Evolutionary conservation across 2,329 filamentous ascomycete genomes (phyloP).

Genomic region (Neofusicoccum ribis): DNA sequence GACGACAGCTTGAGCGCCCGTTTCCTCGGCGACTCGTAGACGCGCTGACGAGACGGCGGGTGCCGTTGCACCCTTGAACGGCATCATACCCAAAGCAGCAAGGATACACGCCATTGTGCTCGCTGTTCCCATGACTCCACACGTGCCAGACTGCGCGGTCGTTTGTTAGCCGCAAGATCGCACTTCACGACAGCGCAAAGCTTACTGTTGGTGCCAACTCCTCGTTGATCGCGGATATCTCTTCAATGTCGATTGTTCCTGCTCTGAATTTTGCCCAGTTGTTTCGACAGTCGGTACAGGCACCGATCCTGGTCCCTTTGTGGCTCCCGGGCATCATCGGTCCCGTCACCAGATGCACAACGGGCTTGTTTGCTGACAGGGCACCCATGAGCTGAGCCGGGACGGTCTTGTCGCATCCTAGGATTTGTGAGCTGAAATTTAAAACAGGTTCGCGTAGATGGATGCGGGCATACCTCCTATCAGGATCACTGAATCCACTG

Average conservation of each 20-base stretch:
- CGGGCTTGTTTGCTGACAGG: constrained; percentile 71
- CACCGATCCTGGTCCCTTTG: constrained; percentile 64
- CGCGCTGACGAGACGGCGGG: constrained; percentile 55
- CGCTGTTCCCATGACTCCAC: constrained; percentile 60
- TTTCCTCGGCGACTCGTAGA: constrained; percentile 55
- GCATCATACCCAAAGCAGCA: constrained; percentile 55
- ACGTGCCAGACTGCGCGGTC: constrained; percentile 48
- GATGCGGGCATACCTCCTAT: constrained; percentile 69
- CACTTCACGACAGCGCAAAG: no score
- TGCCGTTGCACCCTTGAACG: constrained; percentile 53
- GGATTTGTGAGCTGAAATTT: constrained; percentile 67
- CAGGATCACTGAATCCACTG: constrained; percentile 72
- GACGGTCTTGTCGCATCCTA: constrained; percentile 73
- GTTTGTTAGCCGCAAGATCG: no score
- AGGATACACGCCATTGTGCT: constrained; percentile 59
- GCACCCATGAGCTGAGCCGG: constrained; percentile 75
- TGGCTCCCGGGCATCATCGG: constrained; percentile 75
- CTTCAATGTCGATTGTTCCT: constrained; percentile 67
- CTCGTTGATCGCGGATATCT: constrained; percentile 69
- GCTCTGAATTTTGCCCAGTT: constrained; percentile 72
- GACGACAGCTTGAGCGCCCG: constrained; percentile 51
- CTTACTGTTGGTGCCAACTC: constrained; percentile 68
- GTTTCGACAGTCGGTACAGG: constrained; percentile 73
- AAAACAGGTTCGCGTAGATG: constrained; percentile 67
- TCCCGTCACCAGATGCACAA: constrained; percentile 68